A percentile compares a stretch with the other conserved stretches of the same genome.
Conservation (phyloP, 2,329 filamentous ascomycete genomes). For the Plectosphaerella sp. region DNA sequence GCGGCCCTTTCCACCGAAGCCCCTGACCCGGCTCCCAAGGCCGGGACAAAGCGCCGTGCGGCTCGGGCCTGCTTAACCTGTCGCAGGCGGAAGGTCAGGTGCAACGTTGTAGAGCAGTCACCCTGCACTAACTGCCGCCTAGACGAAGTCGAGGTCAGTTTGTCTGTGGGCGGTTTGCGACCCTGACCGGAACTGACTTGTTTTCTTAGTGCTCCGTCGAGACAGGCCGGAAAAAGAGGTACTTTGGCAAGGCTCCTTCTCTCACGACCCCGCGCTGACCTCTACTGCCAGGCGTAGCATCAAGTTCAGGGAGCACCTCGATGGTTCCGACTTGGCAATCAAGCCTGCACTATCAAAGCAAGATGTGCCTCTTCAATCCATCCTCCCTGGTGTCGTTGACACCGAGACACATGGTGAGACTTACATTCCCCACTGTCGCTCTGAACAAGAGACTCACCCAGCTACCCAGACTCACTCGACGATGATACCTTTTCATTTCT, state of each 20-base stretch:
- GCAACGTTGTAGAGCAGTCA: not conserved
- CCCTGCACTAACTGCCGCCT: not conserved
- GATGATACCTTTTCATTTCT: not conserved
- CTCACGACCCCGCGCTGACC: too few relatives aligned
- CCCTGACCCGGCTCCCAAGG: not conserved
- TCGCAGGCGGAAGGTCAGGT: conserved; percentile 5
- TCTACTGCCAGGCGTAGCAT: not conserved
- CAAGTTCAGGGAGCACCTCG: not conserved
- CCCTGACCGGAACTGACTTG: not conserved
- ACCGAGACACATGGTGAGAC: not conserved
- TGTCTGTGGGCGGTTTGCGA: not conserved
- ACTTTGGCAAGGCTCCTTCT: not conserved
- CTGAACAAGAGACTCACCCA: not conserved
- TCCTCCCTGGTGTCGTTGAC: not conserved
- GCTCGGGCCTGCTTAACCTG: conserved; percentile 6
- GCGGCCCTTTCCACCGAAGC: too few relatives aligned
- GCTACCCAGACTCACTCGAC: not conserved
- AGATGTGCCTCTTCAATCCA: not conserved
- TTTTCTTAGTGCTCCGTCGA: not conserved
- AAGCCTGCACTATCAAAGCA: not conserved
- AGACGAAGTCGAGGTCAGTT: not conserved
- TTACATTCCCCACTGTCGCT: not conserved
- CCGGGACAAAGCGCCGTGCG: not conserved
- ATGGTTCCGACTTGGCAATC: not conserved
- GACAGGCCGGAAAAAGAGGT: not conserved